These are phyloP conservation scores for Moesziomyces sp. DNA, from an alignment of 1,284 basidiomycete genomes.

Conservation along the genomic window DNA sequence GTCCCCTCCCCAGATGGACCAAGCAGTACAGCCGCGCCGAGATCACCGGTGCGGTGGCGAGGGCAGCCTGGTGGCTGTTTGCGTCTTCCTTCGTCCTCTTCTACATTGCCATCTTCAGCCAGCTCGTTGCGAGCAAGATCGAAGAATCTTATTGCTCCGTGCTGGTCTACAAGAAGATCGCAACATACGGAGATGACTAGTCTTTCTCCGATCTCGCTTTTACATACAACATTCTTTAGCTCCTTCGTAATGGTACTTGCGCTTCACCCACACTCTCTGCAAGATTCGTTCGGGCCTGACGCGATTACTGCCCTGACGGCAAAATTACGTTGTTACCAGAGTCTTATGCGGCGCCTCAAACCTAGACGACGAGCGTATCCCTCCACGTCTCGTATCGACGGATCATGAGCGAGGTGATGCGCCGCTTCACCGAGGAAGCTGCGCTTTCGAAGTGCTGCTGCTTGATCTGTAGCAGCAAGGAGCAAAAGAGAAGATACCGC, in stretches of 20 bases:
- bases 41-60: slow-evolving; percentile 13
- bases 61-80: slow-evolving; percentile 29
- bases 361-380: slow-evolving; percentile 44
- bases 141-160: slow-evolving; percentile 30
- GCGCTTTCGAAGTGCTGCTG: slow-evolving; percentile 80
- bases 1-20: slow-evolving; percentile 10
- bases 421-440: slow-evolving; percentile 77
- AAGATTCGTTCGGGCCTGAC: background rate
- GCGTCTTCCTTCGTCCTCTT: slow-evolving; percentile 31
- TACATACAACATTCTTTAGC: slow-evolving; percentile 3
- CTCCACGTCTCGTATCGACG: slow-evolving; percentile 52
- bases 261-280: background rate
- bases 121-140: slow-evolving; percentile 29
- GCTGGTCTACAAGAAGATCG: slow-evolving; percentile 17
- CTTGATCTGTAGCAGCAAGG: slow-evolving; percentile 74
- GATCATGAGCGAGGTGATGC: slow-evolving; percentile 84
- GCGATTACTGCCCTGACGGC: background rate
- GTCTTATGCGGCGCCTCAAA: no score
- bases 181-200: slow-evolving; percentile 18
- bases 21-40: slow-evolving; percentile 19
- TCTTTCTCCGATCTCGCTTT: background rate
- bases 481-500: background rate
- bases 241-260: slow-evolving; percentile 9
- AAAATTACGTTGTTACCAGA: no score
- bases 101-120: slow-evolving; percentile 32